phyloP scores from a whole-genome alignment of 306 rosid genomes.

The Lathyrus sativus region DNA sequence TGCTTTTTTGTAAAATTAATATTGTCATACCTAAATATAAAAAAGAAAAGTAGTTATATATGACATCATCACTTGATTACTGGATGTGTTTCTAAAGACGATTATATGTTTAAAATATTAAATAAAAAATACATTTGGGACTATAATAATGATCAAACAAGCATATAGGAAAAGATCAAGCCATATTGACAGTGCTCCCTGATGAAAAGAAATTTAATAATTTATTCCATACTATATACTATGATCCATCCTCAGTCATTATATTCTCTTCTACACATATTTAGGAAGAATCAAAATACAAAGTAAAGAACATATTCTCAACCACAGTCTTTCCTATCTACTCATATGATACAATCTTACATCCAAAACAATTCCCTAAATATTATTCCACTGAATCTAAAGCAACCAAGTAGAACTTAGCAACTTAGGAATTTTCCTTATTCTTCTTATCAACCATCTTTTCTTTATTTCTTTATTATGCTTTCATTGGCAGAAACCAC shows the following conservation, averaged over 20 bases:
- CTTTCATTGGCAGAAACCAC: conserved; percentile 13
- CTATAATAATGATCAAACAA: no score
- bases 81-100: no score
- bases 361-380: conserved; percentile 17
- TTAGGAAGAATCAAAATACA: background rate
- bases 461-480: conserved; percentile 3
- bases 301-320: background rate
- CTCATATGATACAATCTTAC: background rate
- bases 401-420: background rate
- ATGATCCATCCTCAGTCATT: background rate
- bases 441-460: conserved; percentile 5
- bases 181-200: no score
- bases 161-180: no score
- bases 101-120: no score
- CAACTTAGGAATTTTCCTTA: conserved; percentile 12
- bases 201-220: no score
- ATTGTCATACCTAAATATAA: no score
- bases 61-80: no score
- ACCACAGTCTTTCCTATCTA: background rate
- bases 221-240: no score
- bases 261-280: background rate
- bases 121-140: no score
- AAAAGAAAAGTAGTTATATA: no score
- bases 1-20: no score
- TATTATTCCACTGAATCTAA: background rate